phyloP scores from a whole-genome alignment of 805 yeast species.

The Sugiyamaella marilandica region DNA sequence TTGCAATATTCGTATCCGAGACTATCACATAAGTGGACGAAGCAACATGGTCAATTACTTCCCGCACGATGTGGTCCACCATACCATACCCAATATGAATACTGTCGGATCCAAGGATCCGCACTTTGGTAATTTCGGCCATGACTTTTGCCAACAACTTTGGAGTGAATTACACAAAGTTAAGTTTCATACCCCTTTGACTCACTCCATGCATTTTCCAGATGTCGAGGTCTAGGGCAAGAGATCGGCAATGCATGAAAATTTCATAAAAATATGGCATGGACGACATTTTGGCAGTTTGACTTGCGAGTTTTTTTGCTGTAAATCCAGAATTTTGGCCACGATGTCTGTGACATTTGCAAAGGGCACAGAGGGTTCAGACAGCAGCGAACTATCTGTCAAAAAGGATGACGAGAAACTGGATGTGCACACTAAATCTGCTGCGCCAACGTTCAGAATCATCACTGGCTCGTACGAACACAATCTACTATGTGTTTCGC shows the following conservation, averaged over 20 bases:
- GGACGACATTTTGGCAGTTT: no score
- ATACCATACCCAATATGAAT: slow-evolving; percentile 89
- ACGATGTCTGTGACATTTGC: no score
- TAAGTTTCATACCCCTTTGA: neutral
- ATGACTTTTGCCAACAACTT: neutral
- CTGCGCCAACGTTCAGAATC: slow-evolving; percentile 47
- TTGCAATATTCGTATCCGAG: slow-evolving; percentile 72
- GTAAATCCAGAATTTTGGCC: no score
- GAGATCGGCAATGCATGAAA: slow-evolving; percentile 1
- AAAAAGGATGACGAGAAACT: neutral
- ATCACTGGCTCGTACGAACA: slow-evolving; percentile 96
- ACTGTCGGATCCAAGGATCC: slow-evolving; percentile 60
- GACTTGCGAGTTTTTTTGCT: no score
- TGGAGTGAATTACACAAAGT: neutral
- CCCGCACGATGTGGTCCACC: slow-evolving; percentile 64
- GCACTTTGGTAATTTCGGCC: slow-evolving; percentile 19
- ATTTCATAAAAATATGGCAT: neutral
- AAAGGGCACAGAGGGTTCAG: no score
- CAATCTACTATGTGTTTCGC: slow-evolving; percentile 76
- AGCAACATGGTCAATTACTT: slow-evolving; percentile 54
- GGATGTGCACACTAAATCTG: neutral
- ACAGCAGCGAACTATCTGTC: no score
- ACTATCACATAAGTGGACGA: slow-evolving; percentile 91
- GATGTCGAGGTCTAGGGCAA: neutral
- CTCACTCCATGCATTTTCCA: neutral